phyloP scores from a whole-genome alignment of 2,329 filamentous ascomycete species.

The Ophiostoma himal-ulmi region DNA sequence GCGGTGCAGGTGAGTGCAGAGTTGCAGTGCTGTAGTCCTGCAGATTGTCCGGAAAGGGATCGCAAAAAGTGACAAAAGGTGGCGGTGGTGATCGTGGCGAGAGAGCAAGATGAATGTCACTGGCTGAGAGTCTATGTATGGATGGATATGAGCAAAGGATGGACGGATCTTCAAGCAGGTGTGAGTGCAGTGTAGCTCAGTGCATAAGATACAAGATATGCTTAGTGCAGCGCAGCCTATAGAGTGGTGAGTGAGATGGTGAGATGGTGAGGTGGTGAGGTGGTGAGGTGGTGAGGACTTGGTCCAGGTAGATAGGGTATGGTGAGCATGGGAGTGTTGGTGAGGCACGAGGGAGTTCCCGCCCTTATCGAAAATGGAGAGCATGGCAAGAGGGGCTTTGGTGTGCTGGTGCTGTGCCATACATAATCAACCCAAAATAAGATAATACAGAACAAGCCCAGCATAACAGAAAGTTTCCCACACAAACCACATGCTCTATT shows the following conservation, averaged over 20 bases:
- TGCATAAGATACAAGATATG: background rate
- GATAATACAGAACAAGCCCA: background rate
- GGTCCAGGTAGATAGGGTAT: background rate
- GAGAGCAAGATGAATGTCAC: background rate
- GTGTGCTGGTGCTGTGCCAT: background rate
- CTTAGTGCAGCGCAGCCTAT: background rate
- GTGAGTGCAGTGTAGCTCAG: slow-evolving; percentile 3
- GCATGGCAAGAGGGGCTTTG: background rate
- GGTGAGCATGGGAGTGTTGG: background rate
- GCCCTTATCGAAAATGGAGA: background rate
- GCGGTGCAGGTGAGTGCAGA: slow-evolving; percentile 3
- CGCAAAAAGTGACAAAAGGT: slow-evolving; percentile 1
- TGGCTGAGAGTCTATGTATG: background rate
- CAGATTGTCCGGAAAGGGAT: slow-evolving; percentile 1
- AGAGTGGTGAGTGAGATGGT: background rate
- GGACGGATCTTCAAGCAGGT: slow-evolving; percentile 4
- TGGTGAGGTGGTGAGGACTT: slow-evolving; percentile 5
- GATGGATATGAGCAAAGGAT: slow-evolving; percentile 4
- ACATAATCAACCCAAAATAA: slow-evolving; percentile 9
- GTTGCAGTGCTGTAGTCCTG: background rate
- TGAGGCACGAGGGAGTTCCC: slow-evolving; percentile 5
- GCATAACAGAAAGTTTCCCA: background rate
- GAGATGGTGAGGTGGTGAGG: background rate
- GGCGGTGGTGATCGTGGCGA: background rate
- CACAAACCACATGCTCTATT: background rate